A percentile compares a stretch with the other conserved stretches of the same genome.
These are phyloP conservation scores for Salicornia ramosissima DNA, from an alignment of 148 eudicot genomes.

Conservation along the genomic window DNA sequence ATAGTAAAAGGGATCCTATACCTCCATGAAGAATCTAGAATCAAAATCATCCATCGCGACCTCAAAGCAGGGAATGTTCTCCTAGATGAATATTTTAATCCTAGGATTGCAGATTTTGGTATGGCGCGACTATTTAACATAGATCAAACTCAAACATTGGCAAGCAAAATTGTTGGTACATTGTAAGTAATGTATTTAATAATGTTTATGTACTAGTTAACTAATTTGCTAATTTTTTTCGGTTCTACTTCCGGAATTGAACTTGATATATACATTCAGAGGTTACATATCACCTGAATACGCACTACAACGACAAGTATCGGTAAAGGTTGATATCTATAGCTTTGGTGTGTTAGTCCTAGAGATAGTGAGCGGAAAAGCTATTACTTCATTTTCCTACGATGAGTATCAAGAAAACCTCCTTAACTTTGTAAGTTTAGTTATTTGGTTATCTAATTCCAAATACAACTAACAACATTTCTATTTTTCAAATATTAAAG, in stretches of 20 bases:
- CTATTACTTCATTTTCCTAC: slow-evolving; percentile 2
- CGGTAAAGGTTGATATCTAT: slow-evolving; percentile 26
- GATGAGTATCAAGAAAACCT: slow-evolving; percentile 14
- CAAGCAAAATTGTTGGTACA: slow-evolving; percentile 29
- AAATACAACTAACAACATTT: background rate
- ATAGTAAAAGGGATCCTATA: slow-evolving; percentile 30
- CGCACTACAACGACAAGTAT: slow-evolving; percentile 18
- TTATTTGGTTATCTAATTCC: background rate
- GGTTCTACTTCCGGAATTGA: background rate
- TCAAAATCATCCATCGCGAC: slow-evolving; percentile 33
- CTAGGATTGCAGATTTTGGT: slow-evolving; percentile 42
- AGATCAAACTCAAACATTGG: slow-evolving; percentile 20
- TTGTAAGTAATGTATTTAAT: slow-evolving; percentile 17
- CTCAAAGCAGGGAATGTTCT: slow-evolving; percentile 33
- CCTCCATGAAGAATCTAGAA: slow-evolving; percentile 31
- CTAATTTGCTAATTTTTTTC: background rate
- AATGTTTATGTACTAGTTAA: no score
- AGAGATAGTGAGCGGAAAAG: slow-evolving; percentile 26
- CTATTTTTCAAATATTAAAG: background rate
- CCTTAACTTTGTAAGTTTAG: slow-evolving; percentile 11
- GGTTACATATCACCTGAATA: slow-evolving; percentile 33
- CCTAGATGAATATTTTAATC: slow-evolving; percentile 24
- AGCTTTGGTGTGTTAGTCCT: slow-evolving; percentile 31
- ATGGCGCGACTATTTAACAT: slow-evolving; percentile 26
- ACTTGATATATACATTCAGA: slow-evolving; percentile 1